Conservation (phyloP, 208 protist genomes). For the Porcisia hertigi region DNA sequence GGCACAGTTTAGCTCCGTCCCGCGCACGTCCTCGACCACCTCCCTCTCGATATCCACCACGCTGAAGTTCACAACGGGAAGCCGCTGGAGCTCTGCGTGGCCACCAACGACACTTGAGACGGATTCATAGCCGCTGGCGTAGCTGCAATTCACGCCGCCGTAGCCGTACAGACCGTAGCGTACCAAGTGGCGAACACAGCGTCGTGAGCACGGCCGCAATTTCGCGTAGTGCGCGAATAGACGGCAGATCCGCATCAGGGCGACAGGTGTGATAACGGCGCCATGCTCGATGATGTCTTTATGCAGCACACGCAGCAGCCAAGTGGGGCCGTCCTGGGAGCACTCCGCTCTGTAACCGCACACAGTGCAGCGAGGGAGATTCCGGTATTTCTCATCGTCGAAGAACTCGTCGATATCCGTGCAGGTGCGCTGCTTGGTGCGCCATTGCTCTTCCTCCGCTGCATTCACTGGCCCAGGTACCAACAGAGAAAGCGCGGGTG, state of each 20-base stretch:
- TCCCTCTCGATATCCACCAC: conserved; percentile 58
- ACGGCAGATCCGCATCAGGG: conserved; percentile 50
- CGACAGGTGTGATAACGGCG: conserved; percentile 28
- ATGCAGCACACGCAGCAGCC: conserved; percentile 53
- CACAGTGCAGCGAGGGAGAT: conserved; percentile 41
- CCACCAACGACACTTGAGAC: conserved; percentile 38
- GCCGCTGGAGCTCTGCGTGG: conserved; percentile 10
- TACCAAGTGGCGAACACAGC: conserved; percentile 67
- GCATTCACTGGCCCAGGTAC: conserved; percentile 18
- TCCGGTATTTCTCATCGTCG: conserved; percentile 13
- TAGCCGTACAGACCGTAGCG: conserved; percentile 76
- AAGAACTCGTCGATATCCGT: conserved; percentile 31
- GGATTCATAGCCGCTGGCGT: conserved; percentile 29
- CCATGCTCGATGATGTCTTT: conserved; percentile 41
- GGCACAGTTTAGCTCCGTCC: conserved; percentile 77
- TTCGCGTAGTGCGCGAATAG: conserved; percentile 38
- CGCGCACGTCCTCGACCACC: conserved; percentile 42
- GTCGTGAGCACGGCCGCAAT: conserved; percentile 52
- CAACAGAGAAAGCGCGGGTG: conserved; percentile 1
- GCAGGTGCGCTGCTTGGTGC: conserved; percentile 14
- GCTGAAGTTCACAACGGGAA: conserved; percentile 49
- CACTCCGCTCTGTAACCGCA: conserved; percentile 42
- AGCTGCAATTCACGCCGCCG: conserved; percentile 56
- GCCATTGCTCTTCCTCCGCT: conserved; percentile 24
- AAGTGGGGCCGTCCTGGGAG: conserved; percentile 40